These are phyloP conservation scores for Dioscorea zingiberensis DNA, from an alignment of 106 monocot genomes.

Conservation along the genomic window DNA sequence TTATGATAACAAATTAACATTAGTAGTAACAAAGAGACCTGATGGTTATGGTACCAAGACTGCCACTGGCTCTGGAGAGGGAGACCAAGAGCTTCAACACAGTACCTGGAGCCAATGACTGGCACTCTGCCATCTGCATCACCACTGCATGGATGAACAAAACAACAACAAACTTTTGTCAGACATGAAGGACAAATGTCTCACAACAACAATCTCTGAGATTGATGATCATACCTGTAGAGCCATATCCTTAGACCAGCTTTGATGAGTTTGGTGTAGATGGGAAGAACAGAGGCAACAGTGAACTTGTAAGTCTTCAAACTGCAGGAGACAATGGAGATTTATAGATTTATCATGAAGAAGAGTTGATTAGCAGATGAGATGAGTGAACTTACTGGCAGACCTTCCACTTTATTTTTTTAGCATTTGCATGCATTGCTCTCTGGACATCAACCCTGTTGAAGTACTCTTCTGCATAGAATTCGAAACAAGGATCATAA, in stretches of 20 bases:
- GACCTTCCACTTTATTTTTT: constrained; percentile 41
- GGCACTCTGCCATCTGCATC: constrained; percentile 89
- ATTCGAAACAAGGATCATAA: constrained; percentile 72
- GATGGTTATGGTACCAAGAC: constrained; percentile 59
- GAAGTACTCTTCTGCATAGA: constrained; percentile 66
- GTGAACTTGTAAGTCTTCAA: constrained; percentile 56
- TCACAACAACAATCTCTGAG: neutral
- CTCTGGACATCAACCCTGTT: constrained; percentile 55
- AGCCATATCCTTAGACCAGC: constrained; percentile 75
- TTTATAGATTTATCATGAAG: constrained; percentile 48
- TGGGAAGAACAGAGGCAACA: constrained; percentile 62
- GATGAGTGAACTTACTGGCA: constrained; percentile 46
- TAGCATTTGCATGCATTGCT: constrained; percentile 47
- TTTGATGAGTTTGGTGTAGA: constrained; percentile 75
- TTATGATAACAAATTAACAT: no score
- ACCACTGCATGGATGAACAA: constrained; percentile 32
- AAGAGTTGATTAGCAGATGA: neutral
- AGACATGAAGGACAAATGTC: no score
- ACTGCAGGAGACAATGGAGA: no score
- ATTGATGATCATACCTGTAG: no score
- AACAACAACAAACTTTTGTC: no score
- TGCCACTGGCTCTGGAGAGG: constrained; percentile 50
- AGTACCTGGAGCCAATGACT: constrained; percentile 79
- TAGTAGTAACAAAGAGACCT: constrained; percentile 29
- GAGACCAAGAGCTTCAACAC: constrained; percentile 63